Percentiles rank a stretch among this genome's conserved stretches.
These are phyloP conservation scores for Colletotrichum horii DNA, from an alignment of 2,329 filamentous ascomycete species.

Conservation along the genomic window DNA sequence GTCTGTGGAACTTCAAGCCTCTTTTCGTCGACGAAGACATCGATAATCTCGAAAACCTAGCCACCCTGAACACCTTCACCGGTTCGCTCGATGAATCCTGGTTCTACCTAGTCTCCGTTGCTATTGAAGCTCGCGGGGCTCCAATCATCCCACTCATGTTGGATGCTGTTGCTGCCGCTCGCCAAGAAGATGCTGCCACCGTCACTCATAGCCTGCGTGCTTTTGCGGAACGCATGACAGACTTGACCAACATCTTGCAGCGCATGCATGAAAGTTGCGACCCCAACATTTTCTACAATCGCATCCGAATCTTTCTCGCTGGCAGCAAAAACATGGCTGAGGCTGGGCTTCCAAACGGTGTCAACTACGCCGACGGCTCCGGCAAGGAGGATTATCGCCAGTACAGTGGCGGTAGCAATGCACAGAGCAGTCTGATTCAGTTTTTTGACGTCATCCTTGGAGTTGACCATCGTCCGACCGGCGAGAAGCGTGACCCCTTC, in stretches of 20 bases:
- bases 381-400: conserved; percentile 75
- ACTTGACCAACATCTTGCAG: conserved; percentile 78
- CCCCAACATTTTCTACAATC: conserved; percentile 92
- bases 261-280: conserved; percentile 97
- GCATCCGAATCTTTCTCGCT: conserved; percentile 93
- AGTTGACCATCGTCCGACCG: conserved; percentile 88
- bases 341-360: conserved; percentile 84
- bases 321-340: conserved; percentile 98
- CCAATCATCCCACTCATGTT: conserved; percentile 90
- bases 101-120: conserved; percentile 96
- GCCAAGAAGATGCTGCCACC: conserved; percentile 69
- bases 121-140: conserved; percentile 90
- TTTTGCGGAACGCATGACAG: conserved; percentile 88
- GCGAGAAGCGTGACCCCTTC: conserved; percentile 62
- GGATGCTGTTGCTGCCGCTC: conserved; percentile 80
- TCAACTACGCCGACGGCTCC: conserved; percentile 84
- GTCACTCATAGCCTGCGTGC: conserved; percentile 79
- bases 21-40: conserved; percentile 84
- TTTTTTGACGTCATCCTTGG: conserved; percentile 95
- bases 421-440: conserved; percentile 94
- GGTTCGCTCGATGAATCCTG: conserved; percentile 96
- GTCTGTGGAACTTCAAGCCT: conserved; percentile 96
- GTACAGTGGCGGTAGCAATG: conserved; percentile 93
- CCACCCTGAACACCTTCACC: conserved; percentile 88
- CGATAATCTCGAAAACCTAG: conserved; percentile 85